phyloP scores from a whole-genome alignment of 345 rosid species.

The Trapa bicornis region DNA sequence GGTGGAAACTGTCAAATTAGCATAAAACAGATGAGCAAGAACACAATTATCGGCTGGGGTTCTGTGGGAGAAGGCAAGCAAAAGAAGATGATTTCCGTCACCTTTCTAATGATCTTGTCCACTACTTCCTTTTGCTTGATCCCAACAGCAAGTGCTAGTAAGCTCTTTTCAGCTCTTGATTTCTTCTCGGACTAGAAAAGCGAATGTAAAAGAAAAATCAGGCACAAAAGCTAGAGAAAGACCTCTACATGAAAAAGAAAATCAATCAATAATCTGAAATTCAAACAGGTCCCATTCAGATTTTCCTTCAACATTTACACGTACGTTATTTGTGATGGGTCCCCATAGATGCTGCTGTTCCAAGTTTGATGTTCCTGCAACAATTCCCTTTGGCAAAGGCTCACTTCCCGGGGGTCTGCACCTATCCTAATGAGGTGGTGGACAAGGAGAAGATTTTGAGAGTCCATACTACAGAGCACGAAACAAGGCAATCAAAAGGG shows the following conservation, averaged over 20 bases:
- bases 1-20: constrained; percentile 36
- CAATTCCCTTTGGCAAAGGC: constrained; percentile 27
- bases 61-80: neutral
- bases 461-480: neutral
- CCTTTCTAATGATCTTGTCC: constrained; percentile 63
- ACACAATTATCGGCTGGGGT: neutral
- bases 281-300: neutral
- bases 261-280: neutral
- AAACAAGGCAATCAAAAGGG: neutral
- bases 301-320: neutral
- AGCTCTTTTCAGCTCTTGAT: constrained; percentile 17
- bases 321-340: constrained; percentile 13
- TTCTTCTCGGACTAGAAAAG: constrained; percentile 5
- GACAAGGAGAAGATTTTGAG: neutral
- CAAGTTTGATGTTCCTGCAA: constrained; percentile 25
- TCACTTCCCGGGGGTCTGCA: constrained; percentile 29
- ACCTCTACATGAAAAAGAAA: neutral
- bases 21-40: constrained; percentile 2
- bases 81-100: constrained; percentile 5
- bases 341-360: constrained; percentile 43
- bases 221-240: neutral
- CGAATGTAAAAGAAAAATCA: neutral
- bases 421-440: constrained; percentile 12
- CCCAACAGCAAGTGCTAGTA: constrained; percentile 69
- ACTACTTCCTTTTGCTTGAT: constrained; percentile 54